A percentile compares a stretch with the other conserved stretches of the same genome.
Evolutionary conservation across 306 rosid genomes (phyloP).

Genomic region (Glycyrrhiza uralensis): DNA sequence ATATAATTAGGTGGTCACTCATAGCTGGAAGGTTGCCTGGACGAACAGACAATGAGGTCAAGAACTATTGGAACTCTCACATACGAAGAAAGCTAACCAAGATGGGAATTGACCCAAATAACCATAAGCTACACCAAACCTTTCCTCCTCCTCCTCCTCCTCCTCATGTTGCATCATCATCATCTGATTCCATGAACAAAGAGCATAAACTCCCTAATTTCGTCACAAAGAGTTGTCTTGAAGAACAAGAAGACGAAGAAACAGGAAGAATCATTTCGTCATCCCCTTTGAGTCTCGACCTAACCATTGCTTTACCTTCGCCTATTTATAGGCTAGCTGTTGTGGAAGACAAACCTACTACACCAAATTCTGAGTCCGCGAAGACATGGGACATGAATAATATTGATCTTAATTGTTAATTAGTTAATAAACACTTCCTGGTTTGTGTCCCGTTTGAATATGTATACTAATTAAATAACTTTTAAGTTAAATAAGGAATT

Average conservation of each 20-base stretch:
- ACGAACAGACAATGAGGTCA: conserved; percentile 58
- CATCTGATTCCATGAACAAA: conserved; percentile 29
- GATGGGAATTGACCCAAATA: conserved; percentile 59
- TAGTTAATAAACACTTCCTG: too few species aligned
- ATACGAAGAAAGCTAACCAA: conserved; percentile 49
- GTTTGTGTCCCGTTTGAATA: too few species aligned
- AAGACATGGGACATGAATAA: too few species aligned
- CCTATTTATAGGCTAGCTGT: too few species aligned
- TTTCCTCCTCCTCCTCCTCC: neutral
- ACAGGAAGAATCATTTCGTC: conserved; percentile 25
- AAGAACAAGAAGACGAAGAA: too few species aligned
- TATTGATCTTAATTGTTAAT: too few species aligned
- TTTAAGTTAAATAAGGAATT: too few species aligned
- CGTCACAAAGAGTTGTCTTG: neutral
- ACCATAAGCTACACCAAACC: conserved; percentile 43
- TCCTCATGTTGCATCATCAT: too few species aligned
- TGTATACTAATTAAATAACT: too few species aligned
- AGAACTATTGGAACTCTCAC: conserved; percentile 67
- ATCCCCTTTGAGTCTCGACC: conserved; percentile 40
- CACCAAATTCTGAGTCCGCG: too few species aligned
- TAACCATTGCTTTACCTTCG: conserved; percentile 49
- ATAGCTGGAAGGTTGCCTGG: conserved; percentile 71
- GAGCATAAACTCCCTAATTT: neutral
- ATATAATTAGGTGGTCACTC: conserved; percentile 46
- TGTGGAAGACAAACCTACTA: too few species aligned